Conservation (phyloP, 148 eudicot genomes). For the Silene latifolia region DNA sequence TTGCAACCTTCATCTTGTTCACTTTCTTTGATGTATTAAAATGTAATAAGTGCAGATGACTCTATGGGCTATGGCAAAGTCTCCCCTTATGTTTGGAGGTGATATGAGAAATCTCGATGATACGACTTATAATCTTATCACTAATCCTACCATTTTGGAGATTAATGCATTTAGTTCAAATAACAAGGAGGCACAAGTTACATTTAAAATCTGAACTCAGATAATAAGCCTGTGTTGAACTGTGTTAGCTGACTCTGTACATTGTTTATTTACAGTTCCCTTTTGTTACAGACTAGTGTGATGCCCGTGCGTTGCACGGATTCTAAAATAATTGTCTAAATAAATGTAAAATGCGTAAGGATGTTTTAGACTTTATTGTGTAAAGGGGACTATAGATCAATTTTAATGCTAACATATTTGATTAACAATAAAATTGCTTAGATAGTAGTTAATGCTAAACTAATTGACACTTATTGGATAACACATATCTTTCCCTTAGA, state of each 20-base stretch:
- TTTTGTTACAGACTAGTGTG: slow-evolving; percentile 27
- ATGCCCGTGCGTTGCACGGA: too few relatives aligned
- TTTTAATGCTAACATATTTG: too few relatives aligned
- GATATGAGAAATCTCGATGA: slow-evolving; percentile 82
- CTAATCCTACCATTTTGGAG: slow-evolving; percentile 69
- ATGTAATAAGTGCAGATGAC: slow-evolving; percentile 54
- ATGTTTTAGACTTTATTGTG: too few relatives aligned
- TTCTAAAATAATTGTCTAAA: too few relatives aligned
- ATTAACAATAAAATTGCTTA: too few relatives aligned
- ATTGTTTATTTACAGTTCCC: slow-evolving; percentile 47
- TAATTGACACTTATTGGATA: too few relatives aligned
- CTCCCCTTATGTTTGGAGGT: slow-evolving; percentile 95
- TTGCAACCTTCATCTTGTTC: neutral
- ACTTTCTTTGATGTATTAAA: slow-evolving; percentile 5
- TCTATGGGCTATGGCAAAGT: slow-evolving; percentile 91
- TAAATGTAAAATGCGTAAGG: too few relatives aligned
- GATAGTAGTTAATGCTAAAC: too few relatives aligned
- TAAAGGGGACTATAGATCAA: too few relatives aligned
- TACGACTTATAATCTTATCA: slow-evolving; percentile 61
- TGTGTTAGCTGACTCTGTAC: too few relatives aligned
- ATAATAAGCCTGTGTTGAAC: neutral
- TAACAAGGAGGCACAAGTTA: slow-evolving; percentile 30
- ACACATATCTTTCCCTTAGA: too few relatives aligned
- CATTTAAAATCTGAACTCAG: neutral
- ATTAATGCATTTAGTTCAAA: slow-evolving; percentile 79